Evolutionary conservation across 2,329 filamentous ascomycete species (phyloP).

Genomic region (Xylariaceae sp.): DNA sequence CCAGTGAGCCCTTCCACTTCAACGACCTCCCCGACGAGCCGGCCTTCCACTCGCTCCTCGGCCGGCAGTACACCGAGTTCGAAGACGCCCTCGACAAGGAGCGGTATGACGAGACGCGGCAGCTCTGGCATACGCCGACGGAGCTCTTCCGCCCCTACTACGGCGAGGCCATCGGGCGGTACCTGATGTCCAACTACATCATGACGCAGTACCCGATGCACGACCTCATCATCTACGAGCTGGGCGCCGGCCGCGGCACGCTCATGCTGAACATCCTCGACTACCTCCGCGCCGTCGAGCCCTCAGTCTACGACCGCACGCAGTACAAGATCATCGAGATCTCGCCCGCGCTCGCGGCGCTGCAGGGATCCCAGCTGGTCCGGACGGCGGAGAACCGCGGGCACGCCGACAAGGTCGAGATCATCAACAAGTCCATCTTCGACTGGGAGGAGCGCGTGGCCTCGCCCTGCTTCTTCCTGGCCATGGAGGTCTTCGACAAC

Average conservation of each 20-base stretch:
- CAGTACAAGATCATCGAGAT: conserved; percentile 97
- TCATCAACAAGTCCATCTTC: conserved; percentile 91
- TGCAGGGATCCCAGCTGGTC: conserved; percentile 67
- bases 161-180: conserved; percentile 93
- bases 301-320: conserved; percentile 87
- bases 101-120: conserved; percentile 65
- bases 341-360: conserved; percentile 66
- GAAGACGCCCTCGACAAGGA: conserved; percentile 77
- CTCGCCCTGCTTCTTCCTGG: conserved; percentile 92
- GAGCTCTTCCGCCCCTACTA: conserved; percentile 96
- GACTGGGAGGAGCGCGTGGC: conserved; percentile 87
- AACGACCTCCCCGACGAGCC: conserved; percentile 71
- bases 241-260: conserved; percentile 94
- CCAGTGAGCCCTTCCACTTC: conserved; percentile 88
- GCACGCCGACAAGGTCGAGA: conserved; percentile 80
- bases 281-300: conserved; percentile 83
- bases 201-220: conserved; percentile 90
- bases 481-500: conserved; percentile 97
- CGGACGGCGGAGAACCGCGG: conserved; percentile 61
- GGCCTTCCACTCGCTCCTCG: conserved; percentile 71
- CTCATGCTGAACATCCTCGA: conserved; percentile 98
- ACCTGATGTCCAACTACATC: conserved; percentile 93
- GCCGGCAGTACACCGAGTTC: conserved; percentile 77
- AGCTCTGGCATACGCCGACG: conserved; percentile 97
- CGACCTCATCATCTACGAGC: conserved; percentile 96